Evolutionary conservation across 108 stramenopile species (phyloP), one percentile per base, ranked within the genome.

Genomic region (Skeletonema marinoi): DNA sequence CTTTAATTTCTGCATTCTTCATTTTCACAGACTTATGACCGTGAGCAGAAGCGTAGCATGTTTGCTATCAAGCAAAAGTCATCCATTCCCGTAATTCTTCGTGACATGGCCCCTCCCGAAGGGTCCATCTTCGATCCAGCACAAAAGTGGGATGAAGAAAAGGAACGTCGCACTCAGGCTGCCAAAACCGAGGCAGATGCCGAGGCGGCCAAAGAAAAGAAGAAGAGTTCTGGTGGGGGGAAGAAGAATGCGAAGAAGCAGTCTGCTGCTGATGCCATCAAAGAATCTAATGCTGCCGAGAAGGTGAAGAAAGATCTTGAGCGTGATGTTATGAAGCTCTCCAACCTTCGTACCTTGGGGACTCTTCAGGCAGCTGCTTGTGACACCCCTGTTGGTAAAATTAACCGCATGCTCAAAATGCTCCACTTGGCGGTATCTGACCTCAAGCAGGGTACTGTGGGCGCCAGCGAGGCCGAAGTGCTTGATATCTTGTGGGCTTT

Each of bases 321-420:
- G 44, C 87, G 91, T 32, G 96, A 96, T 85, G 83, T 96, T 60
- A 90, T 92, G 88, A 96, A 96, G 70, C 86, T 98, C 50, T 94
- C 94, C 60, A 97, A 96, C 75, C 89, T 97, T 50, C 76, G 85
- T 38, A 97, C 92, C 21, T 82, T 96, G 33, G 90, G 93, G 81
- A 84, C 87, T 54, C 89, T 98, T 31, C 96, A 96, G 79, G 92
- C 92, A 59, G 94, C 96, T 17, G 83, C 83, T 65, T 94, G 95
- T 69, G 94, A 94, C 65, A 97, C 98, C 70, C 84, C 86, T 25
- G 71, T 89, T 35, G 98, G 98, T 70, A 93, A 94, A 78, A 96
- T 98, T 65, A 90, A 94, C 64, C 96, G 96, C 81, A 96, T 98
- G 95, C 80, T 98, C 81, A 97, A 98, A 86, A 96, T 97, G 93